A percentile compares a stretch with the other conserved stretches of the same genome.
Conservation (phyloP, 345 rosid genomes). For the Melaleuca quinquenervia region DNA sequence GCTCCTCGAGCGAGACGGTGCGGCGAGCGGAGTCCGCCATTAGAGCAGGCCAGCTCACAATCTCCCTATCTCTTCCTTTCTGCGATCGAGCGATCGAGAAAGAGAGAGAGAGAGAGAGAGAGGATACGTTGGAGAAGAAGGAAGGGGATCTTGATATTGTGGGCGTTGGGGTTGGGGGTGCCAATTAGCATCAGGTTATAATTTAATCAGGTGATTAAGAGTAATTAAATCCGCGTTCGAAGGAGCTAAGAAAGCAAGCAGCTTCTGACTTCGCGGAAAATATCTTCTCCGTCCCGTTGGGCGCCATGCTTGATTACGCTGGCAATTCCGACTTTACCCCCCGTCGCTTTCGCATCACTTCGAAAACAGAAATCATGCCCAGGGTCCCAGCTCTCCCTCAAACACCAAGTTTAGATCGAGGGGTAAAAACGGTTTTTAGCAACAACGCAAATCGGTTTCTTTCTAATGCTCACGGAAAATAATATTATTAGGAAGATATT, state of each 20-base stretch:
- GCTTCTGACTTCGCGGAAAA: not conserved
- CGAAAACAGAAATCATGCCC: too few relatives aligned
- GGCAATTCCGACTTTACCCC: too few relatives aligned
- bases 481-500: too few relatives aligned
- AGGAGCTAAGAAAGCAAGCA: not conserved
- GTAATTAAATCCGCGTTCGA: not conserved
- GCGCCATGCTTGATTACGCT: too few relatives aligned
- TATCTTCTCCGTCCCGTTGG: not conserved
- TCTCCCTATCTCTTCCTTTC: not conserved
- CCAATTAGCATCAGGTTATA: not conserved
- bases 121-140: not conserved
- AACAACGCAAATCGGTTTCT: not conserved
- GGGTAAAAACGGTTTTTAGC: not conserved
- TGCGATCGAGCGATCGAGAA: not conserved
- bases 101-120: not conserved
- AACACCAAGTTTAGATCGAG: too few relatives aligned
- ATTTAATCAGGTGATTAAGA: not conserved
- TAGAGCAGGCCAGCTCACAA: not conserved
- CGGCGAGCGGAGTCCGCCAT: not conserved
- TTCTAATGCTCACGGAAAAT: too few relatives aligned
- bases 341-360: too few relatives aligned
- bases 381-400: too few relatives aligned
- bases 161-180: not conserved
- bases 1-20: conserved; percentile 45
- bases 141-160: not conserved